Evolutionary conservation across 257 asterid species (phyloP), one percentile per base, ranked within the genome.

Genomic region (Penstemon davidsonii): DNA sequence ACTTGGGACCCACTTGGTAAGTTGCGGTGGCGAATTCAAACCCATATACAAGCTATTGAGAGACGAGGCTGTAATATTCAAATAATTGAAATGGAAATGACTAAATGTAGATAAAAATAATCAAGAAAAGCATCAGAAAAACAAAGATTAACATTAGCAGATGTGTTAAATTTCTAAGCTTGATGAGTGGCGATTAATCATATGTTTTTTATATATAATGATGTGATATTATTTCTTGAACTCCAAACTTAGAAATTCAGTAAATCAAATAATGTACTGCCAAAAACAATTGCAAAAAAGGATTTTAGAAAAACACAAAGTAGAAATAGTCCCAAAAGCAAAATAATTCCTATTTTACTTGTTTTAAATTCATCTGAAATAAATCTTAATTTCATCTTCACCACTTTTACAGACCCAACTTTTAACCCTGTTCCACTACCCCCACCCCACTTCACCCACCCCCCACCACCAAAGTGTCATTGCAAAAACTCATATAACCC

Each of bases 21-120:
- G 90, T 71, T 77, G 91, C 8, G 70, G 80, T 5, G 99, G 83
- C 4, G 94, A 85, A 74, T 90, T 87, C 82, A 93, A 82, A 82
- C 83, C 73, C 66, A 68, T 71, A 56, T 66, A 93, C 86, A 93
- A 61, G 41, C 39, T 68, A 72, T 77, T 79, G 70, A 93, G 89
- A 74, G 79, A 81, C 38, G 87, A 53, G 36, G 73, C 99, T 93
- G 95, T 57, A 68, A 1, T 25, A 74, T 68, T 47, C 75, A 76
- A 10, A 52, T 9, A 36, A 13, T 38, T 12, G 47, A 25, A 25
- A 25, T 25, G 2, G 2, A 25, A 25, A 25, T 15, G 40, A 37
- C 13, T 36, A 44, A 76, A 55, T 49, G 5, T 44, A 25, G 7
- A 50, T 18, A 9, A 55, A 58, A 3, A n/a, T 6, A 55, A 46